Base-by-base conservation (phyloP, 2,329 filamentous ascomycete species). In the Coleophoma eucalyptorum region DNA sequence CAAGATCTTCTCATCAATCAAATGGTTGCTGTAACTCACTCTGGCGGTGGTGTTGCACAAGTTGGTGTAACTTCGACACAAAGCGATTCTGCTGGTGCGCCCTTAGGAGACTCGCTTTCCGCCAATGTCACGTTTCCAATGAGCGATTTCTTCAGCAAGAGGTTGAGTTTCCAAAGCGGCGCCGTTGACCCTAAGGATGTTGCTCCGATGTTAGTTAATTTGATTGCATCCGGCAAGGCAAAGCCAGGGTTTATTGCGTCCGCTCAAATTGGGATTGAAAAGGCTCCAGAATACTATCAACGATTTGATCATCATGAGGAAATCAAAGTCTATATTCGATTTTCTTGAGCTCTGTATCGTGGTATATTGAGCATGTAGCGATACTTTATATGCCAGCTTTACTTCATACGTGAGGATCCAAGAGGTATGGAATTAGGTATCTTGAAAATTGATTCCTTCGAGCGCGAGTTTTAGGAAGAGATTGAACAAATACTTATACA, bases 21-120 rank as follows among this genome's bases (percentile, higher is more conserved):
- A 10, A 56, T 55, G 16, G 47, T 65, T 6, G 50, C 56, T n/a
- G 61, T 66, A 10, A 59, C 59, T n/a, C 16, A 18, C 19, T 6
- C 19, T 7, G 16, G 41, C 16, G 41, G 41, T 19, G 41, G 41
- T 15, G 19, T 43, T 18, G 41, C n/a, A 8, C n/a, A 18, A 21
- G 20, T 43, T 15, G 41, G 41, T 2, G 41, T 43, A 6, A 19
- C 20, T 19, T 13, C 16, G 16, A 12, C 44, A 1, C 44, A 33
- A 26, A 32, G n/a, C 15, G 34, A 12, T 21, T 34, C 44, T 18
- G 26, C 21, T 15, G 44, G 44, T n/a, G 32, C 44, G 11, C 44
- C 44, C 6, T 37, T 46, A 6, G 44, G 44, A 34, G 20, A 37
- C 26, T 34, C 21, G 5, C 10, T 35, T n/a, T 34, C 44, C 4